phyloP scores from a whole-genome alignment of 139 green algal genomes.

The Astrephomene gubernaculifera region DNA sequence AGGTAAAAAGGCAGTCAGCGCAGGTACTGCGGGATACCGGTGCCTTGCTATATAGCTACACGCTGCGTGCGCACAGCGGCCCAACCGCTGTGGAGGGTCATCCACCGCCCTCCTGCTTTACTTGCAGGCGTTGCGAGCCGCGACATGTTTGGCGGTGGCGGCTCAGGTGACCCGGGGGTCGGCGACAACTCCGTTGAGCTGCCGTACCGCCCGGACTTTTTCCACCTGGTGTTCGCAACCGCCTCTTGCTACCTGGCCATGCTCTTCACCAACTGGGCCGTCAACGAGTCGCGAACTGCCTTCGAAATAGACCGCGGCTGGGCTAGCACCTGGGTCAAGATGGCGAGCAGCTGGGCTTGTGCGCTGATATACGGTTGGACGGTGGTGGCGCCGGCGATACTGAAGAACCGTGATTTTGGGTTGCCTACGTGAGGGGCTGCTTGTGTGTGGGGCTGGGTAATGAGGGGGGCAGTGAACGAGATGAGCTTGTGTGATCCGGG shows the following conservation, averaged over 20 bases:
- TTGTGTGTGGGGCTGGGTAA: no score
- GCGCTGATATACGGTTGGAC: constrained; percentile 85
- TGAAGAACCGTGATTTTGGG: constrained; percentile 73
- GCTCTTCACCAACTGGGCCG: constrained; percentile 44
- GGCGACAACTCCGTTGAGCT: constrained; percentile 48
- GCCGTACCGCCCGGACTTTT: constrained; percentile 81
- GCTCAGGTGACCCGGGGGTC: background rate
- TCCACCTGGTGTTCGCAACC: constrained; percentile 66
- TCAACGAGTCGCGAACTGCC: constrained; percentile 10
- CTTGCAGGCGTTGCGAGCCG: constrained; percentile 37
- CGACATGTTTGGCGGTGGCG: constrained; percentile 51
- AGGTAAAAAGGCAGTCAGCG: no score
- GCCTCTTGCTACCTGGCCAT: constrained; percentile 38
- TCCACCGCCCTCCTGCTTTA: no score
- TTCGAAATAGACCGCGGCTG: constrained; percentile 74
- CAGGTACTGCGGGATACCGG: no score
- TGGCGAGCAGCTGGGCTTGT: constrained; percentile 81
- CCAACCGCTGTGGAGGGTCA: no score
- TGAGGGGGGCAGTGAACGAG: no score
- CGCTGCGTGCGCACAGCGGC: no score
- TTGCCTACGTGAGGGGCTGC: background rate
- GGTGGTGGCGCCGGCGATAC: constrained; percentile 77
- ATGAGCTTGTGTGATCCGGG: no score
- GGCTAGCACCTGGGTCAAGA: constrained; percentile 83
- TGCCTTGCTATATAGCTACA: no score